Evolutionary conservation across 2,329 filamentous ascomycete genomes (phyloP).

Genomic region (Penicillium sp.): DNA sequence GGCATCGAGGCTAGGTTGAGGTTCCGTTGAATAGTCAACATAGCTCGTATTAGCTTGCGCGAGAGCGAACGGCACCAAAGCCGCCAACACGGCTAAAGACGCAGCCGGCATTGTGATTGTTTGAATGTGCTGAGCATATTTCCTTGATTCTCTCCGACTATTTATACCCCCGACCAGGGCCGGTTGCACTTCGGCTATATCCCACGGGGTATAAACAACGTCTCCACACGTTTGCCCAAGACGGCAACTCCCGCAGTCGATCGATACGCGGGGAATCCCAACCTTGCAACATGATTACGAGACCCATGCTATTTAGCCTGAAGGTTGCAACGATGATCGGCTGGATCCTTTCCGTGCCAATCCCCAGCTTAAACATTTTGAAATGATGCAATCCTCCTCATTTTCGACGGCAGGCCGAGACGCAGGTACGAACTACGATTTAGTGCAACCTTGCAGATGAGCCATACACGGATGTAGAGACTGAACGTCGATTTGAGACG

Average conservation of each 20-base stretch:
- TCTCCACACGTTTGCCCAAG: conserved; percentile 16
- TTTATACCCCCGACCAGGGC: not conserved
- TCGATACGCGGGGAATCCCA: conserved; percentile 10
- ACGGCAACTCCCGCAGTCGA: conserved; percentile 23
- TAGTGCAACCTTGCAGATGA: too few species aligned
- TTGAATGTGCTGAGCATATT: not conserved
- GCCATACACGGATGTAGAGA: too few species aligned
- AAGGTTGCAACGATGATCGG: not conserved
- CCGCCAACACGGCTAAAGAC: conserved; percentile 15
- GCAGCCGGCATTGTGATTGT: conserved; percentile 17
- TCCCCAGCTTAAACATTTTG: not conserved
- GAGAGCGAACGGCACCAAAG: conserved; percentile 21
- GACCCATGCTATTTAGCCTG: conserved; percentile 2
- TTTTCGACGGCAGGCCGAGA: not conserved
- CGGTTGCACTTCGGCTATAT: conserved; percentile 6
- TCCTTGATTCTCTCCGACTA: not conserved
- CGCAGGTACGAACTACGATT: too few species aligned
- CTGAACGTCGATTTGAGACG: too few species aligned
- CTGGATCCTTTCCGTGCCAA: not conserved
- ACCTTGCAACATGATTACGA: not conserved
- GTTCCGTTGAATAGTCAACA: conserved; percentile 26
- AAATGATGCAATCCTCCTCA: not conserved
- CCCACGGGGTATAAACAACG: conserved; percentile 4
- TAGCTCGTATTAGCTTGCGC: conserved; percentile 30
- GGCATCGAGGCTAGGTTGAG: conserved; percentile 26